These are phyloP conservation scores for Cercospora canescens DNA, from an alignment of 2,329 filamentous ascomycete species.

Conservation along the genomic window DNA sequence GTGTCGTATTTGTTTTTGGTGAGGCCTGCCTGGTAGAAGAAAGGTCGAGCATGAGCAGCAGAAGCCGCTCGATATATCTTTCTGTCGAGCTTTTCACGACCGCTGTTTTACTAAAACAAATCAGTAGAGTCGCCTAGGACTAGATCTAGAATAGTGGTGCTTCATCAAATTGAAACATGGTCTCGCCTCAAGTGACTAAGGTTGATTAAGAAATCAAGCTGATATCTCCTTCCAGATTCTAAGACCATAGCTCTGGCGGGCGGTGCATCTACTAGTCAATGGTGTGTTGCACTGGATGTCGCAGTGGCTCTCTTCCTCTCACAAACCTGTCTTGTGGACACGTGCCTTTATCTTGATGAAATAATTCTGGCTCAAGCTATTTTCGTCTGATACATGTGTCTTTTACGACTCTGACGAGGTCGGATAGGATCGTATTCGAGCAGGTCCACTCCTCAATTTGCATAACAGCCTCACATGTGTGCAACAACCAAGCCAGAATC, in stretches of 20 bases:
- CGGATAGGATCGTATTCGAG: not conserved
- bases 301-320: not conserved
- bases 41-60: not conserved
- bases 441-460: not conserved
- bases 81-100: not conserved
- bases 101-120: not conserved
- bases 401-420: too few relatives aligned
- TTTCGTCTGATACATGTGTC: not conserved
- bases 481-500: slow-evolving; percentile 21
- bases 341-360: not conserved
- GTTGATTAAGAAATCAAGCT: not conserved
- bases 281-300: not conserved
- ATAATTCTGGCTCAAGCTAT: not conserved
- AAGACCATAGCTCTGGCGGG: not conserved
- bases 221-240: not conserved
- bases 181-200: not conserved
- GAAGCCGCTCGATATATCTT: not conserved
- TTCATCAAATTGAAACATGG: not conserved
- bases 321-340: not conserved
- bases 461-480: slow-evolving; percentile 14
- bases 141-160: not conserved
- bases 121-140: not conserved
- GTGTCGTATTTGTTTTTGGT: not conserved
- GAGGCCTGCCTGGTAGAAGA: not conserved
- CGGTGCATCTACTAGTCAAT: not conserved